Conservation (phyloP, 768 basidiomycete species). For the Daedaleopsis sinensis region DNA sequence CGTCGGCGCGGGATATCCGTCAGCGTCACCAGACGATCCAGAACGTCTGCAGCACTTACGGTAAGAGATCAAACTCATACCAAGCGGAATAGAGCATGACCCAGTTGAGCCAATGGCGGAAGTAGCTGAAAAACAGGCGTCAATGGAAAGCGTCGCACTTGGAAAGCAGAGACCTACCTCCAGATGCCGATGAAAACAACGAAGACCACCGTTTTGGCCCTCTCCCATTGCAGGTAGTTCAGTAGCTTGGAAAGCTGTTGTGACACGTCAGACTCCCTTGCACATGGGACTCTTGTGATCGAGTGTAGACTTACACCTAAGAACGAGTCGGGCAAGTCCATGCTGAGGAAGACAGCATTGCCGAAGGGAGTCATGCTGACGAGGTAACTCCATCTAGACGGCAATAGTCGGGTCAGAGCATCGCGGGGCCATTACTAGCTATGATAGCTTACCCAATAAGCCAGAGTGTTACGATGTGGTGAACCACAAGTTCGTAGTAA, state of each 20-base stretch:
- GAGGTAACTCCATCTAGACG: constrained; percentile 77
- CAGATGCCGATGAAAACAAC: constrained; percentile 69
- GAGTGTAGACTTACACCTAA: constrained; percentile 63
- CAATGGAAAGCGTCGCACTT: background rate
- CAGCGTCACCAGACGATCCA: background rate
- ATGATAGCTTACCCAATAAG: constrained; percentile 69
- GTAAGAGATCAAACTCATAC: constrained; percentile 73
- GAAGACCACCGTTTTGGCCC: constrained; percentile 65
- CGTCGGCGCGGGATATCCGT: background rate
- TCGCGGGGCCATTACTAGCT: background rate
- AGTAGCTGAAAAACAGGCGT: constrained; percentile 58
- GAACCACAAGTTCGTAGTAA: constrained; percentile 81
- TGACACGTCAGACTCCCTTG: background rate
- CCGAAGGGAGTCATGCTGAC: constrained; percentile 86
- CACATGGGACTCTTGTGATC: background rate
- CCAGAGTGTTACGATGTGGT: constrained; percentile 96
- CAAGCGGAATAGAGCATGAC: constrained; percentile 87
- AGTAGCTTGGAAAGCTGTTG: constrained; percentile 78
- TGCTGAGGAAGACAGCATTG: constrained; percentile 90
- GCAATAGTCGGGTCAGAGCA: background rate
- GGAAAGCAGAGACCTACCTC: constrained; percentile 61
- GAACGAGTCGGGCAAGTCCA: constrained; percentile 94
- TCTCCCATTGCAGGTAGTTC: constrained; percentile 80
- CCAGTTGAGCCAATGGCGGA: constrained; percentile 91
- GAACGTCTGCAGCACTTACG: constrained; percentile 50